phyloP scores from a whole-genome alignment of 2,329 filamentous ascomycete species.

The Clonostachys byssicola region DNA sequence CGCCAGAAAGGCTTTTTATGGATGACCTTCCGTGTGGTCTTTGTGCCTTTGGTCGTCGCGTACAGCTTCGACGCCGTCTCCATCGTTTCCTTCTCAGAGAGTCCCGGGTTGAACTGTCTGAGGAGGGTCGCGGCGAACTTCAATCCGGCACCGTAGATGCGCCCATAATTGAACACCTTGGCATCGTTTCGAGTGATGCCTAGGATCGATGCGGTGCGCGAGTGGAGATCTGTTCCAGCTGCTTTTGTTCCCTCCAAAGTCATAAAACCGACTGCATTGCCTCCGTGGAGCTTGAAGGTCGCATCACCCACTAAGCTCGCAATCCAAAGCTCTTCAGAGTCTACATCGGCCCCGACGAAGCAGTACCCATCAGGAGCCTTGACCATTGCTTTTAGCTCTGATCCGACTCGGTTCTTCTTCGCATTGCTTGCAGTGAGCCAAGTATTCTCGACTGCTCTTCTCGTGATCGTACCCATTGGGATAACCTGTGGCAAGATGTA shows the following conservation, averaged over 20 bases:
- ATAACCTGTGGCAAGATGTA: slow-evolving; percentile 95
- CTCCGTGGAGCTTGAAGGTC: slow-evolving; percentile 90
- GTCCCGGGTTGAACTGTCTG: slow-evolving; percentile 83
- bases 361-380: slow-evolving; percentile 84
- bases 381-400: slow-evolving; percentile 96
- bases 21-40: slow-evolving; percentile 70
- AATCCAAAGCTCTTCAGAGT: slow-evolving; percentile 97
- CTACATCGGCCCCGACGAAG: slow-evolving; percentile 96
- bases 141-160: slow-evolving; percentile 95
- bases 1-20: slow-evolving; percentile 83
- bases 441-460: slow-evolving; percentile 92
- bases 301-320: slow-evolving; percentile 92
- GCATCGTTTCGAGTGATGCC: slow-evolving; percentile 94
- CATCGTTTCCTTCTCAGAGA: slow-evolving; percentile 76
- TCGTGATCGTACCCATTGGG: slow-evolving; percentile 96
- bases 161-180: slow-evolving; percentile 98
- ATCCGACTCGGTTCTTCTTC: slow-evolving; percentile 92
- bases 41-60: slow-evolving; percentile 82
- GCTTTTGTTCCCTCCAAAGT: slow-evolving; percentile 94
- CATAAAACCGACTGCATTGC: slow-evolving; percentile 98
- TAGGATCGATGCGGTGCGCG: slow-evolving; percentile 84
- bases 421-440: slow-evolving; percentile 98
- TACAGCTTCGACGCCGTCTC: slow-evolving; percentile 79
- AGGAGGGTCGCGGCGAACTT: slow-evolving; percentile 89
- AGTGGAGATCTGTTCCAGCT: slow-evolving; percentile 90